Base-by-base conservation (phyloP, 306 rosid species). In the Mimosa bimucronata region DNA sequence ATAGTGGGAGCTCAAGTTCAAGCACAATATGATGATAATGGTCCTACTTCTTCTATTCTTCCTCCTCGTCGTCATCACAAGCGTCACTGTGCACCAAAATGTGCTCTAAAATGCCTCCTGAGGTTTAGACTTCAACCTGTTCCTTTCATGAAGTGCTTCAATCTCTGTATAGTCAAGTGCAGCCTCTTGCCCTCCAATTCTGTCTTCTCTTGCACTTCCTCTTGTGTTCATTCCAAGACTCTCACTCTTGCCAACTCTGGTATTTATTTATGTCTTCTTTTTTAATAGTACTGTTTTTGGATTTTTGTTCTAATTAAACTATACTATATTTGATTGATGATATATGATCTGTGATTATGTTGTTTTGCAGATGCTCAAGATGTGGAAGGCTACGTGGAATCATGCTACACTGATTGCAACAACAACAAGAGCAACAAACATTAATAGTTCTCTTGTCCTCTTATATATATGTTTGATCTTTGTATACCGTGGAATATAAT, bases 311-410 rank as follows among this genome's bases (percentile, higher is more conserved):
- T 4, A 50, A 55, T 2, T 34, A 34, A 34, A 34, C 5, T 34
- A 34, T 55, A 34, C 38, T 34, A 3, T 21, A 34, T 34, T 58
- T 58, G 60, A 58, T 57, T 25, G 64, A 10, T 58, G 30, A 7
- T 7, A n/a, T n/a, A 7, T n/a, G n/a, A n/a, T n/a, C n/a, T 37
- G 45, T 21, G 28, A 4, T 23, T 29, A 3, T 58, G 73, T 8
- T 38, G 29, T 34, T 34, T 6, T 19, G 29, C 7, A 67, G 50
- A 67, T 3, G 71, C 71, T 7, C 28, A 12, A 7, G 7, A 66
- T 3, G 73, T 67, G 48, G 73, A 37, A 67, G 73, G 18, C 50
- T 67, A 67, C 23, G 73, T 67, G 48, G 73, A 67, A 0, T 38
- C 73, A 9, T 67, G 73, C 30, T 67, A 67, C 73, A 7, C 37